These are phyloP conservation scores for Cadophora malorum DNA, from an alignment of 2,329 filamentous ascomycete genomes.

Conservation along the genomic window DNA sequence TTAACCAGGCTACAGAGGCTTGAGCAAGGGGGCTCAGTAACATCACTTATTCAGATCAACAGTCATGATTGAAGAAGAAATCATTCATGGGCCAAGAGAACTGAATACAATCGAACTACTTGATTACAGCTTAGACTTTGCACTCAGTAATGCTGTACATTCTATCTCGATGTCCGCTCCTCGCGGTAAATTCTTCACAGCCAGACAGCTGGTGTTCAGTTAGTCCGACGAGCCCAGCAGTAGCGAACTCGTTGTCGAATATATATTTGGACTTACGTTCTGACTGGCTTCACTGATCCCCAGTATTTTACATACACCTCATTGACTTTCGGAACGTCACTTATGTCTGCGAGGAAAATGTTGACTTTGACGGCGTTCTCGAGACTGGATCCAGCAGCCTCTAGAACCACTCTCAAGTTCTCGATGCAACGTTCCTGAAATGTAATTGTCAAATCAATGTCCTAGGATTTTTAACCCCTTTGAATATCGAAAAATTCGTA, in stretches of 20 bases:
- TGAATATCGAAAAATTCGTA: slow-evolving; percentile 5
- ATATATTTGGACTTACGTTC: slow-evolving; percentile 11
- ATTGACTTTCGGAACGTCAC: slow-evolving; percentile 78
- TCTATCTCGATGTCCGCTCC: slow-evolving; percentile 23
- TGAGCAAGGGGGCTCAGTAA: no score
- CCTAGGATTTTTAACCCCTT: no score
- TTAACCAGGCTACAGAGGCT: no score
- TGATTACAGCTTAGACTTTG: not conserved
- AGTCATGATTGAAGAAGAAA: no score
- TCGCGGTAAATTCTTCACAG: slow-evolving; percentile 12
- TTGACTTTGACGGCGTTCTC: slow-evolving; percentile 74
- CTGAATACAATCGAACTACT: no score
- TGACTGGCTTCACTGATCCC: slow-evolving; percentile 52
- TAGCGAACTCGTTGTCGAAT: not conserved
- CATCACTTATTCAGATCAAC: no score
- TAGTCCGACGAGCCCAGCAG: not conserved
- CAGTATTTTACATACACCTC: slow-evolving; percentile 75
- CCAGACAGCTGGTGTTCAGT: slow-evolving; percentile 8
- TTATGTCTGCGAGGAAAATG: slow-evolving; percentile 77
- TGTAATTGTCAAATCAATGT: no score
- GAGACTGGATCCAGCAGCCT: slow-evolving; percentile 69
- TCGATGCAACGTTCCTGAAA: slow-evolving; percentile 19
- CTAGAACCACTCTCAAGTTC: slow-evolving; percentile 72
- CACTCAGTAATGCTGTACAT: slow-evolving; percentile 26
- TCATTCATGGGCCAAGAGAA: no score